These are phyloP conservation scores for Cutaneotrichosporon sp. DNA, from an alignment of 1,284 basidiomycete species.

Conservation along the genomic window DNA sequence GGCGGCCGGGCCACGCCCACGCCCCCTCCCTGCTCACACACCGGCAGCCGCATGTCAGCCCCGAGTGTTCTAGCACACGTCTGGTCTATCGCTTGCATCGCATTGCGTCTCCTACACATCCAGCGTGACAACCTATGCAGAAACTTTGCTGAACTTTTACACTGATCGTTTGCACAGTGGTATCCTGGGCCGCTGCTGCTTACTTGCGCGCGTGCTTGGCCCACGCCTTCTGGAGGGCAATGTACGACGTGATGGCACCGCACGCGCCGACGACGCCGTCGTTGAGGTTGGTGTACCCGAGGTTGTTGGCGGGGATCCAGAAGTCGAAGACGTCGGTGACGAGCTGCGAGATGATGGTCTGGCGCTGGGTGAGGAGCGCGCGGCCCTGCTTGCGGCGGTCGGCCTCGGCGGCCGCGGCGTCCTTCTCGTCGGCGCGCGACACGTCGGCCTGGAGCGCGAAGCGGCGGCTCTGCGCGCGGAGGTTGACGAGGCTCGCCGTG, in stretches of 20 bases:
- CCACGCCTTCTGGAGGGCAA: slow-evolving; percentile 55
- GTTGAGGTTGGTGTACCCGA: slow-evolving; percentile 76
- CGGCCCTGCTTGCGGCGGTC: slow-evolving; percentile 49
- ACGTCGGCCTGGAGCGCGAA: slow-evolving; percentile 43
- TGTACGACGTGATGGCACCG: slow-evolving; percentile 56
- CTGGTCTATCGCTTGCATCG: too few species aligned
- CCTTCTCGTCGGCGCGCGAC: slow-evolving; percentile 33
- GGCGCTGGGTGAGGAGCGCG: slow-evolving; percentile 48
- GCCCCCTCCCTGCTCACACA: too few species aligned
- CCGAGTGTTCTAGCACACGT: too few species aligned
- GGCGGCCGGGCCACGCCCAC: too few species aligned
- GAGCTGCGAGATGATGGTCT: slow-evolving; percentile 49
- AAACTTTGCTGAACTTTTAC: slow-evolving; percentile 1
- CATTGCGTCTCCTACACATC: not conserved
- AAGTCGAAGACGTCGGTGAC: slow-evolving; percentile 56
- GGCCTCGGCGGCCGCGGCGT: slow-evolving; percentile 35
- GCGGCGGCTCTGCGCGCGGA: slow-evolving; percentile 49
- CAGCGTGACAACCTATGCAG: not conserved
- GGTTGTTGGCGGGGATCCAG: slow-evolving; percentile 83
- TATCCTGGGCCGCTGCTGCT: not conserved
- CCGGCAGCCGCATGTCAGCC: too few species aligned
- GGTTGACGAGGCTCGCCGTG: slow-evolving; percentile 48
- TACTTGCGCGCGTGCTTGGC: slow-evolving; percentile 41
- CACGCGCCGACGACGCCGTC: slow-evolving; percentile 77
- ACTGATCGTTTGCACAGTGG: not conserved